phyloP scores from a whole-genome alignment of 2,329 filamentous ascomycete genomes.

The Cercospora janseana region DNA sequence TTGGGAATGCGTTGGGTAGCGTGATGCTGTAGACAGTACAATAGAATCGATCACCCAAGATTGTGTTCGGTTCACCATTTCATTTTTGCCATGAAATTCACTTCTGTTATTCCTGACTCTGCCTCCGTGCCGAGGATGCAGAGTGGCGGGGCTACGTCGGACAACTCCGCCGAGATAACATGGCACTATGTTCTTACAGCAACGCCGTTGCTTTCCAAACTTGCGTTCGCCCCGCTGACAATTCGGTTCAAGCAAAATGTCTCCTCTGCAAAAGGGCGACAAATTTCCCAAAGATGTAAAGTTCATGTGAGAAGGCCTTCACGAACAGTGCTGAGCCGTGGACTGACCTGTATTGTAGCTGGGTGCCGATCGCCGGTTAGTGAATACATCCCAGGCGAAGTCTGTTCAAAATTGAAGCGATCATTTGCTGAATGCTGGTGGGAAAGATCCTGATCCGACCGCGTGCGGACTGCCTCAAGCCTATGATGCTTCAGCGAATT shows the following conservation, averaged over 20 bases:
- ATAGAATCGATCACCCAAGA: not conserved
- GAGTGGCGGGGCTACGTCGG: slow-evolving; percentile 4
- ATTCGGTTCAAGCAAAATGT: not conserved
- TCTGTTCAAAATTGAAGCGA: too few relatives aligned
- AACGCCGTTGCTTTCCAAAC: not conserved
- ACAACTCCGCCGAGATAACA: not conserved
- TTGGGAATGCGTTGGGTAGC: too few relatives aligned
- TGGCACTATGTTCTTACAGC: not conserved
- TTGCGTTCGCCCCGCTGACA: not conserved
- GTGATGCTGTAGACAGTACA: not conserved
- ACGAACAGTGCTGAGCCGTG: slow-evolving; percentile 11
- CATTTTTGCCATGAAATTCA: not conserved
- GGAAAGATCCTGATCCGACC: slow-evolving; percentile 56
- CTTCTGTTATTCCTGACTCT: not conserved
- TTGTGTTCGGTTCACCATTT: too few relatives aligned
- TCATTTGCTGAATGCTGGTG: slow-evolving; percentile 38
- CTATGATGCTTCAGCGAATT: slow-evolving; percentile 78
- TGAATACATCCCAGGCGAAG: not conserved
- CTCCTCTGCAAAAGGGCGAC: slow-evolving; percentile 73
- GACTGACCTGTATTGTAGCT: slow-evolving; percentile 56
- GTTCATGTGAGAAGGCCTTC: slow-evolving; percentile 62
- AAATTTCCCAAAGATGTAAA: slow-evolving; percentile 75
- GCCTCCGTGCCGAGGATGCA: slow-evolving; percentile 2
- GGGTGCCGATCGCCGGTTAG: slow-evolving; percentile 69
- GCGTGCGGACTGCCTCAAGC: slow-evolving; percentile 74